A percentile compares a stretch with the other conserved stretches of the same genome.
Evolutionary conservation across 495 filamentous ascomycete species (phyloP).

Genomic region (Hyaloscypha finlandica): DNA sequence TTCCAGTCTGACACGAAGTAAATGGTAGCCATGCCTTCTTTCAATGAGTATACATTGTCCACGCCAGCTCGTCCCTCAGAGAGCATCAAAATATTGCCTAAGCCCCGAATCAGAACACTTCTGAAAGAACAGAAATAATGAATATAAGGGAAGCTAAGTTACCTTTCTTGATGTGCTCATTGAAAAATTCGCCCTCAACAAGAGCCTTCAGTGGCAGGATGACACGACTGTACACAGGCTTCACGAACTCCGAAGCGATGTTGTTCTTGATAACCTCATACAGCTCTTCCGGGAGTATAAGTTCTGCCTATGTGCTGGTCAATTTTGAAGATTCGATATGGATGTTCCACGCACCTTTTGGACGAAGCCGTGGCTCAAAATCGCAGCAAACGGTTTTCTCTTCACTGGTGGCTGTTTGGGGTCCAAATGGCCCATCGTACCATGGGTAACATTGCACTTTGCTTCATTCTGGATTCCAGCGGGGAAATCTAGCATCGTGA

Average conservation of each 20-base stretch:
- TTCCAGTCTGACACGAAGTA: too few species aligned
- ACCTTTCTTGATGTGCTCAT: slow-evolving; percentile 85
- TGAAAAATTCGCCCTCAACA: slow-evolving; percentile 79
- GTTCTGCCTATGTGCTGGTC: slow-evolving; percentile 60
- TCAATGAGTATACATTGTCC: slow-evolving; percentile 76
- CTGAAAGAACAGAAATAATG: neutral
- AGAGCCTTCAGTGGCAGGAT: slow-evolving; percentile 73
- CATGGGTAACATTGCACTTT: slow-evolving; percentile 77
- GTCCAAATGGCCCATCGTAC: slow-evolving; percentile 65
- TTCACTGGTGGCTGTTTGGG: slow-evolving; percentile 69
- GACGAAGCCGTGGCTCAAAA: slow-evolving; percentile 69
- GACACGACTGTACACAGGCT: slow-evolving; percentile 64
- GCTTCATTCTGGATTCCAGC: slow-evolving; percentile 33
- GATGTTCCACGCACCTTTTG: slow-evolving; percentile 59
- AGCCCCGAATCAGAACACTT: slow-evolving; percentile 2
- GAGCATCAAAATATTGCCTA: slow-evolving; percentile 88
- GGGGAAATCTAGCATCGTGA: slow-evolving; percentile 28
- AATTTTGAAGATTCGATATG: slow-evolving; percentile 14
- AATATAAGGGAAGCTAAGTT: too few species aligned
- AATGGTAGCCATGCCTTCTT: slow-evolving; percentile 54
- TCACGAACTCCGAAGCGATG: slow-evolving; percentile 38
- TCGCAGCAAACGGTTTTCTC: slow-evolving; percentile 70
- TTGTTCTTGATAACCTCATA: slow-evolving; percentile 58
- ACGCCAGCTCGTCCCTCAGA: slow-evolving; percentile 81
- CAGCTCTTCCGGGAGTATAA: slow-evolving; percentile 71